Evolutionary conservation across 768 basidiomycete species (phyloP).

Genomic region (Cantharellus anzutake): DNA sequence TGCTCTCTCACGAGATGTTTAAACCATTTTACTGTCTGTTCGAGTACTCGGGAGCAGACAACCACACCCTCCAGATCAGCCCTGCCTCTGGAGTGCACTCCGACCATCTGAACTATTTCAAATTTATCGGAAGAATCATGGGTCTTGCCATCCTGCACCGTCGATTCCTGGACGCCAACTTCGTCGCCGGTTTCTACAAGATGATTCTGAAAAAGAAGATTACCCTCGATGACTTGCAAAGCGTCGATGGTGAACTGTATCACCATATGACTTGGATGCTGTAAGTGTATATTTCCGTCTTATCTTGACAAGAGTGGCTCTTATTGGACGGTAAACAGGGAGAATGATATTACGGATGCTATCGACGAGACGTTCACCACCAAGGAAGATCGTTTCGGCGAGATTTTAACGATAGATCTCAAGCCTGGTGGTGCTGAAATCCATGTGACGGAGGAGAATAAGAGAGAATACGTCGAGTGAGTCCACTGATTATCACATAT

Average conservation of each 20-base stretch:
- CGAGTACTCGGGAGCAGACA: slow-evolving; percentile 63
- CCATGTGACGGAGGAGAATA: slow-evolving; percentile 54
- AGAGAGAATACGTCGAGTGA: slow-evolving; percentile 56
- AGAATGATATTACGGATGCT: slow-evolving; percentile 57
- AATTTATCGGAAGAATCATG: slow-evolving; percentile 56
- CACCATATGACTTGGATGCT: slow-evolving; percentile 59
- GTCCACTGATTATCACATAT: slow-evolving; percentile 7
- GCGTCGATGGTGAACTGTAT: slow-evolving; percentile 48
- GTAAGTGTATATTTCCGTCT: slow-evolving; percentile 22
- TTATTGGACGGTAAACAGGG: slow-evolving; percentile 21
- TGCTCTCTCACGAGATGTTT: slow-evolving; percentile 67
- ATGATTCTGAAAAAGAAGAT: slow-evolving; percentile 47
- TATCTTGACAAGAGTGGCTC: neutral
- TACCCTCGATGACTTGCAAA: slow-evolving; percentile 43
- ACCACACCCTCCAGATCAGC: slow-evolving; percentile 64
- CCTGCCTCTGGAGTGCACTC: slow-evolving; percentile 55
- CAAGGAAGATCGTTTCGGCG: slow-evolving; percentile 60
- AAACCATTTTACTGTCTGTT: slow-evolving; percentile 69
- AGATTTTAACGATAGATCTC: slow-evolving; percentile 46
- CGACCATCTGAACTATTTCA: slow-evolving; percentile 68
- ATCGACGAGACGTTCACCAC: slow-evolving; percentile 54
- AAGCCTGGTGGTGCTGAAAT: slow-evolving; percentile 40
- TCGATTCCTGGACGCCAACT: slow-evolving; percentile 62
- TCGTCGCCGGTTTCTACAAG: slow-evolving; percentile 67
- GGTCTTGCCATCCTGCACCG: slow-evolving; percentile 64